These are phyloP conservation scores for Melampsora americana DNA, from an alignment of 1,284 basidiomycete genomes.

Conservation along the genomic window DNA sequence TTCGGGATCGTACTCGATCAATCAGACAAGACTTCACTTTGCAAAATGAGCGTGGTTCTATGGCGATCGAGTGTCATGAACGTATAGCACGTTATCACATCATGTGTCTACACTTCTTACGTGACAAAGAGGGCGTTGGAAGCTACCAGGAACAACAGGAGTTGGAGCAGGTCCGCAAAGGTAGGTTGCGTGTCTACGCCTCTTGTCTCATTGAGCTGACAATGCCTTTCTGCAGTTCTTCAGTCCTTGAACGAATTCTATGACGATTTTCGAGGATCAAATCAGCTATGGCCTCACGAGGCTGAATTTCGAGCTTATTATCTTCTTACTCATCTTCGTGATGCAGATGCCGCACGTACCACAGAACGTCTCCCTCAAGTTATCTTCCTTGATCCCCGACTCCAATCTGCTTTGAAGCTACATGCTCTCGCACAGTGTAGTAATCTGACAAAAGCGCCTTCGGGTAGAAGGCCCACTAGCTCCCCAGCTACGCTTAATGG, in stretches of 20 bases:
- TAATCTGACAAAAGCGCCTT: slow-evolving; percentile 58
- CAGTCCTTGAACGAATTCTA: slow-evolving; percentile 90
- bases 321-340: slow-evolving; percentile 81
- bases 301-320: slow-evolving; percentile 95
- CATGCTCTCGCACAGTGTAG: slow-evolving; percentile 74
- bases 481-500: slow-evolving; percentile 60
- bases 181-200: slow-evolving; percentile 58
- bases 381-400: slow-evolving; percentile 70
- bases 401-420: slow-evolving; percentile 76
- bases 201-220: not conserved
- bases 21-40: slow-evolving; percentile 93
- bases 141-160: slow-evolving; percentile 63
- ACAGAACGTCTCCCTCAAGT: slow-evolving; percentile 69
- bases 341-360: slow-evolving; percentile 70
- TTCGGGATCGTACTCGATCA: slow-evolving; percentile 85
- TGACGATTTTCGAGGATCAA: slow-evolving; percentile 64
- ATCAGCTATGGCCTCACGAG: slow-evolving; percentile 59
- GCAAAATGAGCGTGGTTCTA: slow-evolving; percentile 72
- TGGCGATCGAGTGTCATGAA: slow-evolving; percentile 86
- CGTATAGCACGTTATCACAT: slow-evolving; percentile 93
- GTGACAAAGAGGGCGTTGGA: slow-evolving; percentile 63
- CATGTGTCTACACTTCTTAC: slow-evolving; percentile 68
- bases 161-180: slow-evolving; percentile 83
- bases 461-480: slow-evolving; percentile 56
- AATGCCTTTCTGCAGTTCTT: slow-evolving; percentile 63